Conservation (phyloP, 1,284 basidiomycete species). For the Agaricales sp. region DNA sequence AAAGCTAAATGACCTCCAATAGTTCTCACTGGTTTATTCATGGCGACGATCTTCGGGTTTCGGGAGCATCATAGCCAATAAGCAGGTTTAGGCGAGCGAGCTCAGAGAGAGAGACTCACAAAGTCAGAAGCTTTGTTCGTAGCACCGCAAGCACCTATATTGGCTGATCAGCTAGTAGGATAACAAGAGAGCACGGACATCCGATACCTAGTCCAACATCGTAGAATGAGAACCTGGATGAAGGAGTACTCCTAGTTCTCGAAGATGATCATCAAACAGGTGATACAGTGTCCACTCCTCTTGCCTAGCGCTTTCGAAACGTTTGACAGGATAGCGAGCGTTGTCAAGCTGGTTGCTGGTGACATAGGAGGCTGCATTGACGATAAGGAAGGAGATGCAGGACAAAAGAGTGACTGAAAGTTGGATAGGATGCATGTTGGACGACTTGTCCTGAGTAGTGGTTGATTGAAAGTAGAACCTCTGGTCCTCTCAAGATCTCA, state of each 20-base stretch:
- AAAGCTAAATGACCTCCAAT: neutral
- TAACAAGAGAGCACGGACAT: constrained; percentile 19
- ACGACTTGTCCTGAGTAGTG: too few relatives aligned
- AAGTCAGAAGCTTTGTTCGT: constrained; percentile 21
- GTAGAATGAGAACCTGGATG: neutral
- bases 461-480: too few relatives aligned
- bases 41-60: constrained; percentile 24
- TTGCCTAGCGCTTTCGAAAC: too few relatives aligned
- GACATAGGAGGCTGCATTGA: neutral
- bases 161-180: constrained; percentile 24
- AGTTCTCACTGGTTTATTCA: constrained; percentile 22
- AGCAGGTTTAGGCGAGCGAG: too few relatives aligned
- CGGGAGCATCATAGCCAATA: too few relatives aligned
- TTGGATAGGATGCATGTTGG: neutral
- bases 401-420: neutral
- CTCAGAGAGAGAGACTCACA: constrained; percentile 23
- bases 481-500: too few relatives aligned
- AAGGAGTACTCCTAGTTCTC: too few relatives aligned
- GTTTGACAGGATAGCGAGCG: too few relatives aligned
- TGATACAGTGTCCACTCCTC: too few relatives aligned
- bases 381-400: neutral
- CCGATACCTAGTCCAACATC: neutral
- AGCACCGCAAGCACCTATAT: constrained; percentile 27
- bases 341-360: neutral
- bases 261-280: too few relatives aligned